Conservation (phyloP, 2,329 filamentous ascomycete genomes). For the Hymenoscyphus occultus region DNA sequence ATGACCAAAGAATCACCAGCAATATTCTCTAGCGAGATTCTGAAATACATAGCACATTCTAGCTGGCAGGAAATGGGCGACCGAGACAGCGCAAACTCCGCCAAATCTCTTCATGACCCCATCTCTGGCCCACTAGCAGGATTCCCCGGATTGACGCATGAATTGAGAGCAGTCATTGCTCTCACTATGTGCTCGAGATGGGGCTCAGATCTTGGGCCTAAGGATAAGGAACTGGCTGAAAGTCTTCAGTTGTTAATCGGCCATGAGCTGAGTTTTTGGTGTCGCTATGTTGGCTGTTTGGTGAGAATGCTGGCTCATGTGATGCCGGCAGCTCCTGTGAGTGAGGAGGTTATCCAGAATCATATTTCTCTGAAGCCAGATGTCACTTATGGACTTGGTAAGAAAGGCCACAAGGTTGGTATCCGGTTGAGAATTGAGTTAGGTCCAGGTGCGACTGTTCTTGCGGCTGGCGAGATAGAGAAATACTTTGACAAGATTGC, state of each 20-base stretch:
- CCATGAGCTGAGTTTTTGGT: conserved; percentile 33
- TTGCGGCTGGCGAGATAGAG: conserved; percentile 32
- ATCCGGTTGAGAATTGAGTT: conserved; percentile 41
- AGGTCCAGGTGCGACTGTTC: conserved; percentile 12
- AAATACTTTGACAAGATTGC: conserved; percentile 48
- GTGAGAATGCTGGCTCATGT: conserved; percentile 21
- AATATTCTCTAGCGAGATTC: conserved; percentile 45
- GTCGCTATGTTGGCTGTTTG: conserved; percentile 33
- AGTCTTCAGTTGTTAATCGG: conserved; percentile 31
- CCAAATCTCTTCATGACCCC: conserved; percentile 69
- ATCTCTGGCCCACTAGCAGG: conserved; percentile 62
- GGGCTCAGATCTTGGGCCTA: conserved; percentile 56
- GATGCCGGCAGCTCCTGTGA: conserved; percentile 5
- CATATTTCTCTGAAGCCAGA: conserved; percentile 11
- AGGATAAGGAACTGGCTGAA: conserved; percentile 39
- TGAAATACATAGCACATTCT: conserved; percentile 45
- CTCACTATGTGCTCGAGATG: conserved; percentile 72
- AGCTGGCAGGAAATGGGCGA: conserved; percentile 53
- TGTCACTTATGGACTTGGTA: conserved; percentile 16
- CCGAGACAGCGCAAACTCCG: conserved; percentile 53
- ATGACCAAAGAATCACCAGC: conserved; percentile 30
- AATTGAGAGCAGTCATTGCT: conserved; percentile 66
- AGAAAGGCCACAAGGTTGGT: conserved; percentile 21
- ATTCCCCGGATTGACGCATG: conserved; percentile 71
- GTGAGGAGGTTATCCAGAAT: neutral